Percentiles rank a stretch among this genome's conserved stretches.
phyloP scores from a whole-genome alignment of 495 filamentous ascomycete species.

The Rhizodiscina lignyota region DNA sequence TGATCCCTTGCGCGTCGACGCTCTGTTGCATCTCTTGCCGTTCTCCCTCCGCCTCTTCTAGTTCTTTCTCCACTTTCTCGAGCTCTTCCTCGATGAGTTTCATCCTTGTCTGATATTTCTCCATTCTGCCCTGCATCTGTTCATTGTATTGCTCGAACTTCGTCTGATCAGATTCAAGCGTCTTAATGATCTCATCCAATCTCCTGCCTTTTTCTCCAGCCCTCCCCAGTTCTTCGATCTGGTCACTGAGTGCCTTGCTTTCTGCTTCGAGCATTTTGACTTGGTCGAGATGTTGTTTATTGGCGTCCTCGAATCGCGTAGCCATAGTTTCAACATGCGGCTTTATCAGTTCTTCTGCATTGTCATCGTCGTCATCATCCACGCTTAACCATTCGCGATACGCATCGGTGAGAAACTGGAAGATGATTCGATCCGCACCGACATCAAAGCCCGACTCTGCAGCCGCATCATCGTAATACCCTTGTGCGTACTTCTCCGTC shows the following conservation, averaged over 20 bases:
- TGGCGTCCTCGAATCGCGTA: constrained; percentile 66
- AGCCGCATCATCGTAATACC: constrained; percentile 79
- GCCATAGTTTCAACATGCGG: constrained; percentile 88
- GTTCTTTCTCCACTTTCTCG: constrained; percentile 56
- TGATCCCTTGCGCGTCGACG: constrained; percentile 84
- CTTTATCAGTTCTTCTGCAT: constrained; percentile 52
- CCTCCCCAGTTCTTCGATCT: constrained; percentile 79
- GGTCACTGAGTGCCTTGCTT: constrained; percentile 55
- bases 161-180: constrained; percentile 74
- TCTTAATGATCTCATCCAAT: constrained; percentile 66
- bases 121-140: constrained; percentile 56
- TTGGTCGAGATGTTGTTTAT: constrained; percentile 65
- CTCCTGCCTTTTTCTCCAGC: constrained; percentile 64
- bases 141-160: constrained; percentile 91
- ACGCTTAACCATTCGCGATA: constrained; percentile 88
- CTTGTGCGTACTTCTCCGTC: constrained; percentile 58
- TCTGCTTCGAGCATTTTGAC: constrained; percentile 71
- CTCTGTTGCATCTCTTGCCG: constrained; percentile 59
- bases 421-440: constrained; percentile 76
- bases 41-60: constrained; percentile 67
- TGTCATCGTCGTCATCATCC: constrained; percentile 62
- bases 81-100: constrained; percentile 65
- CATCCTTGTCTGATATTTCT: constrained; percentile 65
- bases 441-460: constrained; percentile 77
- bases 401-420: constrained; percentile 70